phyloP scores from a whole-genome alignment of 768 basidiomycete species.

The Sporobolomyces roseus region DNA sequence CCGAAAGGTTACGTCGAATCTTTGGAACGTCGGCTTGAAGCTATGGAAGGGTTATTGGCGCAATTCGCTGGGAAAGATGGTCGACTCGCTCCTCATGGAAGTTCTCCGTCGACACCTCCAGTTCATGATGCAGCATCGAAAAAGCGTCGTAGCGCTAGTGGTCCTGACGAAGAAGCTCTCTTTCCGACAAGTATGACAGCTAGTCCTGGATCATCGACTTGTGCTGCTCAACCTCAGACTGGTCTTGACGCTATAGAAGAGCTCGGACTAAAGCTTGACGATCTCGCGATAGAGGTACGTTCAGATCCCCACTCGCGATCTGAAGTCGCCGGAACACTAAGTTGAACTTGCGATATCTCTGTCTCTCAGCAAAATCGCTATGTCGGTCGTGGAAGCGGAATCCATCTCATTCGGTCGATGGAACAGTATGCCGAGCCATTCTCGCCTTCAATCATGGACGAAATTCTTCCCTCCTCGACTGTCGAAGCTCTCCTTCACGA shows the following conservation, averaged over 20 bases:
- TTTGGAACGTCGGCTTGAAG: conserved; percentile 37
- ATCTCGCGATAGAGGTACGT: conserved; percentile 17
- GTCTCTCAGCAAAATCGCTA: conserved; percentile 20
- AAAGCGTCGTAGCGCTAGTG: background rate
- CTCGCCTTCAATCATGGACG: background rate
- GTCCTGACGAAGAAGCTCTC: conserved; percentile 4
- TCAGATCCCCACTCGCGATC: background rate
- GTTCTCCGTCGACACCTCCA: background rate
- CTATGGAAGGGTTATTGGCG: conserved; percentile 38
- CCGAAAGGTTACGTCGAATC: conserved; percentile 40
- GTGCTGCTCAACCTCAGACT: background rate
- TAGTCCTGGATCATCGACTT: background rate
- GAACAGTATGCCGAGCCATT: conserved; percentile 3
- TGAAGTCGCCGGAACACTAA: background rate
- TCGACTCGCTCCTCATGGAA: no score
- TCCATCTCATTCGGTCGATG: conserved; percentile 27
- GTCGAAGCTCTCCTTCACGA: conserved; percentile 6
- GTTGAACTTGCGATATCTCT: background rate
- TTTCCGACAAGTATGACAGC: background rate
- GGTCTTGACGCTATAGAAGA: conserved; percentile 25
- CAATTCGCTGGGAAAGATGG: conserved; percentile 2
- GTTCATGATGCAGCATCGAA: background rate
- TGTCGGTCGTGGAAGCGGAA: conserved; percentile 27
- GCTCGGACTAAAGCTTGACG: conserved; percentile 13
- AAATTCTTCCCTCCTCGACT: background rate